A percentile compares a stretch with the other conserved stretches of the same genome.
These are phyloP conservation scores for Kregervanrija fluxuum DNA, from an alignment of 805 yeast genomes.

Conservation along the genomic window DNA sequence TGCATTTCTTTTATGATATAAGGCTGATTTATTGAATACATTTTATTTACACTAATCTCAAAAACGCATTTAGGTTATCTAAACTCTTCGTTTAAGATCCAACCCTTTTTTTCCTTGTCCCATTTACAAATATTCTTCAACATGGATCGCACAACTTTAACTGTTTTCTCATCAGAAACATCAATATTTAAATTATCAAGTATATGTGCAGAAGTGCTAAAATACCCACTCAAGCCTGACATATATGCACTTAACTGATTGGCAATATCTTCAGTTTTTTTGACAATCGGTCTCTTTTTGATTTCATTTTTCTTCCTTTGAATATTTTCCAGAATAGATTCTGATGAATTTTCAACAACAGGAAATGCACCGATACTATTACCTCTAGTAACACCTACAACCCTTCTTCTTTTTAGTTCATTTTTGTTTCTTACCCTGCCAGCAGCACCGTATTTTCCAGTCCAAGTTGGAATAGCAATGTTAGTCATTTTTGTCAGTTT, in stretches of 20 bases:
- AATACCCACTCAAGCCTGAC: constrained; percentile 21
- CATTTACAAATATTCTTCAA: constrained; percentile 61
- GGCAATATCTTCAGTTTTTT: constrained; percentile 14
- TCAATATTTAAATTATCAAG: constrained; percentile 22
- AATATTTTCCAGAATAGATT: constrained; percentile 42
- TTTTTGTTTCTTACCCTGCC: constrained; percentile 38
- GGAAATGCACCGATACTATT: neutral
- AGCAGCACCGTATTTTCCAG: constrained; percentile 85
- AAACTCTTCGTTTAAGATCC: constrained; percentile 59
- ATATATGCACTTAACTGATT: constrained; percentile 21
- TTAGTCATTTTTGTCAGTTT: constrained; percentile 36
- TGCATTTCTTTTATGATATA: neutral
- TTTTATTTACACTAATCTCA: neutral
- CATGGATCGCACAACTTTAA: constrained; percentile 59
- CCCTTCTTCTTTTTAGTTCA: neutral
- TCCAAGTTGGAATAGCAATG: constrained; percentile 92
- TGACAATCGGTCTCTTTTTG: neutral
- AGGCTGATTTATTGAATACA: neutral
- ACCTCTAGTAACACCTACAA: too few relatives aligned
- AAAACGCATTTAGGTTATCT: constrained; percentile 10
- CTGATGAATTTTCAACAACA: constrained; percentile 29
- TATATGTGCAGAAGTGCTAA: constrained; percentile 26
- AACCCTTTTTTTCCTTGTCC: constrained; percentile 50
- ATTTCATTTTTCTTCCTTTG: constrained; percentile 31
- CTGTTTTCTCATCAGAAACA: constrained; percentile 44